Evolutionary conservation across 495 filamentous ascomycete species (phyloP).

Genomic region (Talaromyces nanjingensis): DNA sequence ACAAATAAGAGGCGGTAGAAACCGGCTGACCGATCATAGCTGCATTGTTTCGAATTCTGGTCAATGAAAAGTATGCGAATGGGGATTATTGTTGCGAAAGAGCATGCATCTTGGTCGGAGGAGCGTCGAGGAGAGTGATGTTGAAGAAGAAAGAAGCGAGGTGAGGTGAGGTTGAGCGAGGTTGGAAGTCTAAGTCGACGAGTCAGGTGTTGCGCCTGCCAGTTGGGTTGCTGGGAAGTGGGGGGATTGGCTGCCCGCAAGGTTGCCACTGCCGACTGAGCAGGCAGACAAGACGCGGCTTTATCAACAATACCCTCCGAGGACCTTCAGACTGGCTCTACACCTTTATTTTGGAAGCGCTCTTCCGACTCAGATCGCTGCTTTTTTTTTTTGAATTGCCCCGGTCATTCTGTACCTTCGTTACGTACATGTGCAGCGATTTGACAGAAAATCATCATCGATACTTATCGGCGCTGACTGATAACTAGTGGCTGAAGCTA

Average conservation of each 20-base stretch:
- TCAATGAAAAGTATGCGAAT: neutral
- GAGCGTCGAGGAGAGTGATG: neutral
- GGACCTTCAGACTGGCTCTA: neutral
- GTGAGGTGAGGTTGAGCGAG: constrained; percentile 2
- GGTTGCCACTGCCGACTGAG: constrained; percentile 4
- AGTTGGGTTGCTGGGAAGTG: neutral
- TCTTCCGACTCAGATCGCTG: neutral
- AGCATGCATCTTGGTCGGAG: neutral
- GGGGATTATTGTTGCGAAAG: neutral
- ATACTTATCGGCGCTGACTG: neutral
- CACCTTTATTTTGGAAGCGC: neutral
- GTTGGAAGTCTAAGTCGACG: neutral
- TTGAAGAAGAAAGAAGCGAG: neutral
- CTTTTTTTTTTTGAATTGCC: neutral
- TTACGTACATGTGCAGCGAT: neutral
- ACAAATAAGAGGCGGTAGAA: neutral
- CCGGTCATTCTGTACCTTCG: neutral
- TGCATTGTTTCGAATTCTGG: neutral
- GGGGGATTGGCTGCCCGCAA: constrained; percentile 3
- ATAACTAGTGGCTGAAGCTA: neutral
- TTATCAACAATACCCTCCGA: neutral
- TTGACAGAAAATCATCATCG: neutral
- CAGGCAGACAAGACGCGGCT: neutral
- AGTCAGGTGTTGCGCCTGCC: constrained; percentile 4
- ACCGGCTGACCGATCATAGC: constrained; percentile 2